phyloP scores from a whole-genome alignment of 2,329 filamentous ascomycete genomes.

The Talaromyces funiculosus region DNA sequence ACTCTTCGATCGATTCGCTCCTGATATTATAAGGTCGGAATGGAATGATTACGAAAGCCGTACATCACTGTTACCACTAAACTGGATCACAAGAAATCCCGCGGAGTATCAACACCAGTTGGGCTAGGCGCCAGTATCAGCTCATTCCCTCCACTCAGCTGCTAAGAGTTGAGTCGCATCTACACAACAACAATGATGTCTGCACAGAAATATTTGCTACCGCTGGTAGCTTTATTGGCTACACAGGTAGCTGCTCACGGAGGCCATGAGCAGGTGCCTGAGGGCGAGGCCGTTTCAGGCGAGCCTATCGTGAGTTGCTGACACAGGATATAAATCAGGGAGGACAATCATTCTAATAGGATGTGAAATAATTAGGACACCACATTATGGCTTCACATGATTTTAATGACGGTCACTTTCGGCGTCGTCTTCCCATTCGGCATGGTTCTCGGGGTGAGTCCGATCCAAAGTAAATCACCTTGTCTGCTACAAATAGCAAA shows the following conservation, averaged over 20 bases:
- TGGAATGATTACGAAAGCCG: not conserved
- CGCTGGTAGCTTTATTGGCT: slow-evolving; percentile 25
- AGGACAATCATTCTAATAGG: slow-evolving; percentile 9
- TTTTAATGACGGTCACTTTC: slow-evolving; percentile 80
- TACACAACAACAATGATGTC: slow-evolving; percentile 3
- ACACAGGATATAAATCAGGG: not conserved
- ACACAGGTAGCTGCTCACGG: slow-evolving; percentile 44
- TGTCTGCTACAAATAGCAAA: not conserved
- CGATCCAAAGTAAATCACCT: not conserved
- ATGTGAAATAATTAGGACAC: slow-evolving; percentile 52
- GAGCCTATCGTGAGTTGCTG: slow-evolving; percentile 62
- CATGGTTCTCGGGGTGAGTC: slow-evolving; percentile 80
- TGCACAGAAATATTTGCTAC: slow-evolving; percentile 9
- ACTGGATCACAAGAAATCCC: not conserved
- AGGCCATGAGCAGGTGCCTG: slow-evolving; percentile 56
- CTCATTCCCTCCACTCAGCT: not conserved
- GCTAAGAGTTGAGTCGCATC: not conserved
- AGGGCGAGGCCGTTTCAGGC: slow-evolving; percentile 62
- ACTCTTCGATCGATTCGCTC: not conserved
- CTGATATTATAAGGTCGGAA: not conserved
- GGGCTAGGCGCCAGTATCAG: not conserved
- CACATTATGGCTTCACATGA: slow-evolving; percentile 88
- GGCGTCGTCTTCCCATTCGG: slow-evolving; percentile 88
- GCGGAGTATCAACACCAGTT: not conserved
- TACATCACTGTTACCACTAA: not conserved